Base-by-base conservation (phyloP, 176 grass and related monocot species). In the Rhynchospora breviuscula region DNA sequence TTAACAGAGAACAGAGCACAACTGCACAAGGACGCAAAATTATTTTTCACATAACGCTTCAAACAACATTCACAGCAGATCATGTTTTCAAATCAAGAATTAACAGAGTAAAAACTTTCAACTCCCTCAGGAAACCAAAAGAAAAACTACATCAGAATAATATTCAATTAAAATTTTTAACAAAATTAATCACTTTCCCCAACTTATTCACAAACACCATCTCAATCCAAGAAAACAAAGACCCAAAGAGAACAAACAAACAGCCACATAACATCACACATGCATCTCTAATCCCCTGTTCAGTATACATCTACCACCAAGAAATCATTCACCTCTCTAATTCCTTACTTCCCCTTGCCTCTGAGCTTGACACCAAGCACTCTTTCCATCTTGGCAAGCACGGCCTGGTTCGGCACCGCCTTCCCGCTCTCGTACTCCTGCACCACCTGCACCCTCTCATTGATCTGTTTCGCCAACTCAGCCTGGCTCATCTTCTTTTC, bases 381-480 rank as follows among this genome's bases (percentile, higher is more conserved):
- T 87, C 89, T 88, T 88, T 98, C 95, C 95, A 94, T 94, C 87
- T 93, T 93, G 52, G 89, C 89, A 21, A 98, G 92, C 57, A 98
- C 87, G 33, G 87, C 90, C 90, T 94, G 92, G 57, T 81, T 87
- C 5, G 92, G 90, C 59, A 90, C 87, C 21, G 92, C 95, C 81
- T 85, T 92, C 45, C 95, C 90, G 66, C 87, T 89, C 81, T 98
- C 92, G 82, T 93, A 98, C 85, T 98, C 95, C 87, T 91, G 92
- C 72, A 94, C 95, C 81, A 98, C 90, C 86, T 95, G 89, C 76
- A 75, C 79, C 44, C 91, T 81, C 88, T 93, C 91, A 79, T 83
- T 98, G 88, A 98, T 87, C 78, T 79, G 87, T 89, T 98, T 95
- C 0, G 91, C 92, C 18, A 98, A 78, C 84, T 98, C 92, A 14